Base-by-base conservation (phyloP, 2,329 filamentous ascomycete species). In the Arthroderma uncinatum region DNA sequence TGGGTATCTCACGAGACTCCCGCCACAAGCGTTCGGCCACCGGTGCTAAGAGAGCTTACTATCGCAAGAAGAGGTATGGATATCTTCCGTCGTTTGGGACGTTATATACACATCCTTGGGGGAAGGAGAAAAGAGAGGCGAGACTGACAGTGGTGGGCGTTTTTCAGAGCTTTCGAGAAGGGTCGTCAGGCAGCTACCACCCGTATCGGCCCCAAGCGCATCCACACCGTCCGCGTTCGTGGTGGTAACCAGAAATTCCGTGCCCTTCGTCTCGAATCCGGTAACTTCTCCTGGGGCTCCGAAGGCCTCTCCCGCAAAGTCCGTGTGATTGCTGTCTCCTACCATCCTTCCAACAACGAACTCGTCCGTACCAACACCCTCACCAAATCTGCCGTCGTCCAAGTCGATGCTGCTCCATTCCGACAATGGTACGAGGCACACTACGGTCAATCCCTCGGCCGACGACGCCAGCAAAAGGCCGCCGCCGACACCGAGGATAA, bases 331-430 rank as follows among this genome's bases (percentile, higher is more conserved):
- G 90, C 82, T 72, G 94, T 98, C 79, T 87, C 86, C 76, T 98
- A 90, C 88, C 94, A 98, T 81, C 94, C 93, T 64, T 96, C 92
- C 77, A 98, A 98, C 91, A 98, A 98, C 89, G 93, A 98, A 82
- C 85, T 98, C 70, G 91, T 98, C 82, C 93, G 93, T 75, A 98
- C 93, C 79, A 98, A 98, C 87, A 97, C 93, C 81, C 84, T 98
- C 76, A 98, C 93, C 83, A 94, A 91, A 82, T 89, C 89, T 74
- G 93, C 93, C 80, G 89, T 98, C 73, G 89, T 98, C 76, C 93
- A 98, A 83, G 82, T 98, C 79, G 93, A 98, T 78, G 93, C 94
- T 71, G 89, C 93, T 64, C 93, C 93, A 68, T 98, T 98, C 89
- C 84, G 93, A 77, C 92, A 97, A 82, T 98, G 93, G 93, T 98